Percentiles rank a stretch among this genome's conserved stretches.
Conservation (phyloP, 495 filamentous ascomycete genomes). For the Pseudomonodictys pantanalensis region DNA sequence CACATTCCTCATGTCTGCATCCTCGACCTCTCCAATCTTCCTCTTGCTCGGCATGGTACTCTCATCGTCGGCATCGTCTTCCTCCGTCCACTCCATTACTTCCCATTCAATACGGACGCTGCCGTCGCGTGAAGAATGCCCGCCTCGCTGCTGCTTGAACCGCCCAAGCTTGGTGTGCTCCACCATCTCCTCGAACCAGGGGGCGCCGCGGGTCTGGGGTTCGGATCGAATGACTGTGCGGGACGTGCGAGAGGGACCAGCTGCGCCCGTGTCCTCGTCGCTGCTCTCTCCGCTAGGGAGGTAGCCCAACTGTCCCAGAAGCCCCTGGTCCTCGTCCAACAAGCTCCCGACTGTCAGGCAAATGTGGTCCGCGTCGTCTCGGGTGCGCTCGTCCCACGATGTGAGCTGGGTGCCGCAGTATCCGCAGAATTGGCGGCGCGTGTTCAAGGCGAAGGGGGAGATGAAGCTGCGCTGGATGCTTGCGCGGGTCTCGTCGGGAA, state of each 20-base stretch:
- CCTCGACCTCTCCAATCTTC: constrained; percentile 50
- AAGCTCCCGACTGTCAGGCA: constrained; percentile 72
- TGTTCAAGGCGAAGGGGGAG: constrained; percentile 49
- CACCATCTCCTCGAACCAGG: constrained; percentile 82
- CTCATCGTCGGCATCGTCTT: constrained; percentile 46
- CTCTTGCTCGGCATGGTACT: constrained; percentile 45
- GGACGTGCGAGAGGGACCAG: constrained; percentile 32
- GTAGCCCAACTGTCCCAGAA: constrained; percentile 63
- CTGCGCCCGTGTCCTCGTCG: constrained; percentile 22
- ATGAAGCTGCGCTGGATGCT: constrained; percentile 71
- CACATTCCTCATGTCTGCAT: constrained; percentile 22
- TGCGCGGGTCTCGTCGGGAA: constrained; percentile 70
- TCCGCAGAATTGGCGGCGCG: constrained; percentile 78
- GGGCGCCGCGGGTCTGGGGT: constrained; percentile 53
- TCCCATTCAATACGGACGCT: constrained; percentile 74
- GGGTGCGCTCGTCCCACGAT: constrained; percentile 72
- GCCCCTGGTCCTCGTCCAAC: constrained; percentile 58
- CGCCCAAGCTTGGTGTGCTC: constrained; percentile 68
- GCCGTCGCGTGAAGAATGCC: constrained; percentile 50
- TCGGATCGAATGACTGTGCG: constrained; percentile 32
- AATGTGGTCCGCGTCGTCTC: constrained; percentile 69
- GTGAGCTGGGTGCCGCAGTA: constrained; percentile 81
- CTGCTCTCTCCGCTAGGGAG: constrained; percentile 25
- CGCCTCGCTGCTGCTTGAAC: constrained; percentile 59
- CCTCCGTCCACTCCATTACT: constrained; percentile 70